Percentiles rank a stretch among this genome's conserved stretches.
phyloP scores from a whole-genome alignment of 192 early-diverging fungal genomes.

The Cetraspora pellucida region DNA sequence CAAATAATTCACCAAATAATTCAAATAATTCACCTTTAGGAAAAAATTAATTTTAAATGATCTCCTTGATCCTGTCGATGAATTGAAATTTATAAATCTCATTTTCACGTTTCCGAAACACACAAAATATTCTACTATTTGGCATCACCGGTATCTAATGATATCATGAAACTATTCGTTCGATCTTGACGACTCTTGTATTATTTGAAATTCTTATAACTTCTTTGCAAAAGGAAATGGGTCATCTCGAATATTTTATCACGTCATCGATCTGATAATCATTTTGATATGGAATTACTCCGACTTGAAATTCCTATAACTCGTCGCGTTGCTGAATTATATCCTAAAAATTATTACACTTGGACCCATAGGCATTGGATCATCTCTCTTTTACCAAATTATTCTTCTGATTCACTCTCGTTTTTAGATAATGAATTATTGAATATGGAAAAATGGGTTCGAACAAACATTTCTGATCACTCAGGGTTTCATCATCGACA shows the following conservation, averaged over 20 bases:
- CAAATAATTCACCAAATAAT: too few relatives aligned
- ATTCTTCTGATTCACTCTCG: slow-evolving; percentile 20
- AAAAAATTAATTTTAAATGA: slow-evolving; percentile 46
- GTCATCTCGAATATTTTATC: background rate
- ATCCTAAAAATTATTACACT: slow-evolving; percentile 59
- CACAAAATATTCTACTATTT: slow-evolving; percentile 51
- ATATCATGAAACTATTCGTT: too few relatives aligned
- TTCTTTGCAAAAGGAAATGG: slow-evolving; percentile 23
- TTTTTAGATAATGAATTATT: slow-evolving; percentile 39
- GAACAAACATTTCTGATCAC: slow-evolving; percentile 52
- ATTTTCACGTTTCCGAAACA: slow-evolving; percentile 55
- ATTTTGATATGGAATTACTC: slow-evolving; percentile 36
- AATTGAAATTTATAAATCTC: slow-evolving; percentile 49
- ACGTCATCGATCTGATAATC: background rate
- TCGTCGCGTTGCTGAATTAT: slow-evolving; percentile 39
- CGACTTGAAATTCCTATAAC: slow-evolving; percentile 40
- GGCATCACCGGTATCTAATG: slow-evolving; percentile 50
- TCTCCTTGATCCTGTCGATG: slow-evolving; percentile 35
- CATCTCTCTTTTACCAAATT: slow-evolving; percentile 30
- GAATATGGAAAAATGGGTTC: slow-evolving; percentile 41
- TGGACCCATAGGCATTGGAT: slow-evolving; percentile 58
- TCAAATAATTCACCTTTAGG: slow-evolving; percentile 31
- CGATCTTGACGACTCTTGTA: background rate
- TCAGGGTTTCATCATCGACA: slow-evolving; percentile 51
- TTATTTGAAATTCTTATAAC: background rate